Evolutionary conservation across 371 early-diverging fungal genomes (phyloP), one percentile per base, ranked within the genome.

Genomic region (Mucor plumbeus): DNA sequence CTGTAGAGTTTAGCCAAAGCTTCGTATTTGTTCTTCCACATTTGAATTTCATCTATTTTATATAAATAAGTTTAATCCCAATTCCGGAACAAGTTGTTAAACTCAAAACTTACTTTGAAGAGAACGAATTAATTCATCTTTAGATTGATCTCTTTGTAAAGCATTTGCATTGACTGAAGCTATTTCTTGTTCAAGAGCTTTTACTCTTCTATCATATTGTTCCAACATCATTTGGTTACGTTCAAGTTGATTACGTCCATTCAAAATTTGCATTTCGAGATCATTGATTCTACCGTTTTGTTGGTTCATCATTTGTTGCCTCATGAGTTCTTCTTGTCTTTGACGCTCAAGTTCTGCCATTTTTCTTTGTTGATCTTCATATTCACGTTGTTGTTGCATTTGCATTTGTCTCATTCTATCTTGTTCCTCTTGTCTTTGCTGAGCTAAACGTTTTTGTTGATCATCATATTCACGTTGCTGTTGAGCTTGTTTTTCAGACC

Each of bases 1-100:
- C 97, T 93, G 73, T 99, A 99, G 35, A 97, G 81, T 69, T 94
- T 95, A n/a, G 96, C 94, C 10, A 96, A 77, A 9, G 93, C 92
- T 70, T 95, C 95, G 68, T 95, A 95, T 76, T 95, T 96, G 70
- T 90, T 89, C 83, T 93, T 95, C 92, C 93, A 94, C 78, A 92
- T 89, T 64, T 89, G 88, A 34, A 94, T 85, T 73, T 90, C 83
- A 77, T 87, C 90, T 88, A 64, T 19, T 48, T 34, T 2, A 59
- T 2, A 59, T 31, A 47, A 4, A 21, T 9, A 47, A 5, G 3
- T 19, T 19, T 19, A 19, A 14, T 17, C n/a, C 8, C n/a, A 7
- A 33, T 17, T 33, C 5, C 15, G 38, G 38, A 7, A 34, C 26
- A 19, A 19, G 26, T 26, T 26, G 26, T 26, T 26, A 26, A 26